These are phyloP conservation scores for Medicago lupulina DNA, from an alignment of 306 rosid species.

Conservation along the genomic window DNA sequence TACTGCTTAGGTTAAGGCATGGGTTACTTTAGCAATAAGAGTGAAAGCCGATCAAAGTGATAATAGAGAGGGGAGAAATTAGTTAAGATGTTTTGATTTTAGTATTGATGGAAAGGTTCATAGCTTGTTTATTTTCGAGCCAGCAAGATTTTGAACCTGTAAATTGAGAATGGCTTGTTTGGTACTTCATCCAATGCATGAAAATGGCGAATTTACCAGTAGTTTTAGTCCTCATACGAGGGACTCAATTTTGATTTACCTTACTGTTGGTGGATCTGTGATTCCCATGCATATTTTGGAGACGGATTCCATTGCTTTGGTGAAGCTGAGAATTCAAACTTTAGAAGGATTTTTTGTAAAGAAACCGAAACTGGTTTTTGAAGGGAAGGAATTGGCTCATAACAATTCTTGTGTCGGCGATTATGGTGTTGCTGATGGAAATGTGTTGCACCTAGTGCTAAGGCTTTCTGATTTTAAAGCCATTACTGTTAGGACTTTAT, in stretches of 20 bases:
- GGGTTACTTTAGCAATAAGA: constrained; percentile 28
- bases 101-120: constrained; percentile 42
- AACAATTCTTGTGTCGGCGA: constrained; percentile 62
- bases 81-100: constrained; percentile 25
- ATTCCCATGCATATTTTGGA: constrained; percentile 66
- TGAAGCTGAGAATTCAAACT: constrained; percentile 78
- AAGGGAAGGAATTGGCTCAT: constrained; percentile 78
- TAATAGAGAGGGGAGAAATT: neutral
- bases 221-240: constrained; percentile 36
- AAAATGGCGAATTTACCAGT: constrained; percentile 39
- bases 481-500: constrained; percentile 62
- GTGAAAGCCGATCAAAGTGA: neutral
- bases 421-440: constrained; percentile 78
- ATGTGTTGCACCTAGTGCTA: constrained; percentile 66
- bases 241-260: constrained; percentile 63
- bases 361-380: constrained; percentile 73
- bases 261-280: constrained; percentile 67
- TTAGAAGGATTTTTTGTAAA: constrained; percentile 64
- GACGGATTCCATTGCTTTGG: constrained; percentile 77
- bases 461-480: constrained; percentile 73
- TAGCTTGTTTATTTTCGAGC: constrained; percentile 44
- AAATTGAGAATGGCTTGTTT: constrained; percentile 63
- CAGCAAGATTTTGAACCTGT: constrained; percentile 52
- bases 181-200: constrained; percentile 53
- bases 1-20: constrained; percentile 29